phyloP scores from a whole-genome alignment of 768 basidiomycete species.

The Naematelia aurantialba region DNA sequence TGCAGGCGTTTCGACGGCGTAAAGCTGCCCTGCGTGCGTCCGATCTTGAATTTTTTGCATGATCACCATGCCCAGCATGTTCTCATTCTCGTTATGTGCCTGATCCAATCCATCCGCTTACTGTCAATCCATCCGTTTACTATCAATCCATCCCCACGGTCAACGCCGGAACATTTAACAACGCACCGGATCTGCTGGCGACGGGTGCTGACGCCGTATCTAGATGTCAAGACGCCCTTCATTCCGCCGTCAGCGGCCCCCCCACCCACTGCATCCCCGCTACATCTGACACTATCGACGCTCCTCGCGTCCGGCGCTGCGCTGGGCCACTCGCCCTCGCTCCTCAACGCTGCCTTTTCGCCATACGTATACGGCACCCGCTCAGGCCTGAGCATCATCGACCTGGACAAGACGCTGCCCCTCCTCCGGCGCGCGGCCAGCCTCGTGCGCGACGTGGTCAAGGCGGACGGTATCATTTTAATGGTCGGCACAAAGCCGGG shows the following conservation, averaged over 20 bases:
- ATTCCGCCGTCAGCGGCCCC: constrained; percentile 6
- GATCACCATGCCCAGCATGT: too few species aligned
- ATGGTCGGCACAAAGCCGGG: constrained; percentile 71
- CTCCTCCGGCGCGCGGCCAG: constrained; percentile 85
- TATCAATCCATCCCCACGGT: too few species aligned
- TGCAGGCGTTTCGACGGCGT: constrained; percentile 32
- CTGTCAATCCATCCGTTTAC: too few species aligned
- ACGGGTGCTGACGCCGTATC: too few species aligned
- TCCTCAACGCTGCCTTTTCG: constrained; percentile 83
- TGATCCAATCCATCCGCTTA: too few species aligned
- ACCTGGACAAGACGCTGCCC: constrained; percentile 88
- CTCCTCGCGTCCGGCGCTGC: constrained; percentile 91
- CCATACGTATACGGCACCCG: constrained; percentile 92
- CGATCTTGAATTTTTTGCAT: constrained; percentile 5
- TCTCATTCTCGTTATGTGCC: too few species aligned
- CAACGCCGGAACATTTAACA: too few species aligned
- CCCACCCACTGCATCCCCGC: constrained; percentile 48
- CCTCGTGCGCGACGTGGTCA: constrained; percentile 75
- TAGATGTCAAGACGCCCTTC: constrained; percentile 14
- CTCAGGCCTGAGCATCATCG: constrained; percentile 84
- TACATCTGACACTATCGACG: constrained; percentile 75
- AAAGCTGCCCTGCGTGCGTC: constrained; percentile 24
- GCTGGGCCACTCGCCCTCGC: constrained; percentile 73
- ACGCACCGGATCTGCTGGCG: too few species aligned
- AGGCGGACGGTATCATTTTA: constrained; percentile 75